Percentiles rank a stretch among this genome's conserved stretches.
Evolutionary conservation across 2,329 filamentous ascomycete species (phyloP).

Genomic region (Arthrinium phaeospermum): DNA sequence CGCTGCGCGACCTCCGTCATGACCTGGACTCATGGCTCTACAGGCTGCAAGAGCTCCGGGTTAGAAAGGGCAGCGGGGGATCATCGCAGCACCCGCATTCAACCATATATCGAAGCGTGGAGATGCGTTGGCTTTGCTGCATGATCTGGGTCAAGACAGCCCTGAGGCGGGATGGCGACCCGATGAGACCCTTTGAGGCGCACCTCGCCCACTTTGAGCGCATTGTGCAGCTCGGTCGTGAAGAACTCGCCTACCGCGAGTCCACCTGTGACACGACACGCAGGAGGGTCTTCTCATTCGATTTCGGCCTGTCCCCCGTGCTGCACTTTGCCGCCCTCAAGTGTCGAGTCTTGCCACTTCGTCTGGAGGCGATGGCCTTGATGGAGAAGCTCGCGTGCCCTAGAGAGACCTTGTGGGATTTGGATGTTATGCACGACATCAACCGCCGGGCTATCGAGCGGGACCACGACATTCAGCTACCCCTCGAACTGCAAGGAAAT

Average conservation of each 20-base stretch:
- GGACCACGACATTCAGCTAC: slow-evolving; percentile 26
- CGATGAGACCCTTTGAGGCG: slow-evolving; percentile 16
- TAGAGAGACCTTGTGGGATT: slow-evolving; percentile 28
- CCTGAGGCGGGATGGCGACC: slow-evolving; percentile 22
- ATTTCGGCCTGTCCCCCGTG: slow-evolving; percentile 27
- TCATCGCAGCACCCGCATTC: background rate
- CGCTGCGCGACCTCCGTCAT: slow-evolving; percentile 21
- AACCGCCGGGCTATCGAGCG: slow-evolving; percentile 25
- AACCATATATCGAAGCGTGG: slow-evolving; percentile 21
- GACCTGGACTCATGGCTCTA: slow-evolving; percentile 24
- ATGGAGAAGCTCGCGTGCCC: slow-evolving; percentile 19
- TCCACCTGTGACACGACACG: background rate
- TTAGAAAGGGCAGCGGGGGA: background rate
- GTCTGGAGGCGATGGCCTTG: slow-evolving; percentile 25
- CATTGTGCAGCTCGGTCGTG: slow-evolving; percentile 26
- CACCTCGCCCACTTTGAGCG: slow-evolving; percentile 24
- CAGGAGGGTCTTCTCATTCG: slow-evolving; percentile 26
- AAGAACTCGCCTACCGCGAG: slow-evolving; percentile 19
- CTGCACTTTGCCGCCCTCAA: slow-evolving; percentile 30
- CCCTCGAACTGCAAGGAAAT: background rate
- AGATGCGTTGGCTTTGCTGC: slow-evolving; percentile 29
- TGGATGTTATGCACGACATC: slow-evolving; percentile 23
- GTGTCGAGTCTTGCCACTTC: slow-evolving; percentile 26
- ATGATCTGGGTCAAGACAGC: slow-evolving; percentile 28
- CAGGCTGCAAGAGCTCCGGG: background rate